phyloP scores from a whole-genome alignment of 345 rosid species.

The Linum usitatissimum region DNA sequence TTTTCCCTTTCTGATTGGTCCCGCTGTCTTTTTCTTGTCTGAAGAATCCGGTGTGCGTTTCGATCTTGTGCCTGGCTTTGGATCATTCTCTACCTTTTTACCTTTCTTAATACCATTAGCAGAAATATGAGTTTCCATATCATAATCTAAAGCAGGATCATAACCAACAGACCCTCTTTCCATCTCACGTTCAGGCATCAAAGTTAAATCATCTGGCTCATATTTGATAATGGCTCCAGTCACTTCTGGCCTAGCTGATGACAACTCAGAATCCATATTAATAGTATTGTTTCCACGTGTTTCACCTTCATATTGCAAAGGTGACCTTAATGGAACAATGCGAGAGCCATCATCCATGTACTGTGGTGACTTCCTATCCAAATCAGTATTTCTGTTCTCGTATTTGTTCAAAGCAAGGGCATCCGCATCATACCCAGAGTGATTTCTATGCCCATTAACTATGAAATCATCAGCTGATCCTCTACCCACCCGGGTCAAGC shows the following conservation, averaged over 20 bases:
- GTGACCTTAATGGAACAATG: slow-evolving; percentile 51
- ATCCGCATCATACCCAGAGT: slow-evolving; percentile 25
- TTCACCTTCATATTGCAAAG: slow-evolving; percentile 31
- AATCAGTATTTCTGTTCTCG: slow-evolving; percentile 32
- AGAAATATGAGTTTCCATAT: slow-evolving; percentile 34
- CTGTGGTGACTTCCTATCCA: slow-evolving; percentile 36
- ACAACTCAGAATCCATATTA: slow-evolving; percentile 56
- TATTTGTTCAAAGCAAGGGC: slow-evolving; percentile 39
- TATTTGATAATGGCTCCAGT: slow-evolving; percentile 37
- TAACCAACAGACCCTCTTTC: slow-evolving; percentile 46
- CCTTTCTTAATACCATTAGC: slow-evolving; percentile 31
- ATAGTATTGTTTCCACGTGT: slow-evolving; percentile 36
- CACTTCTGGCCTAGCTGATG: slow-evolving; percentile 32
- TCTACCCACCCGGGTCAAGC: slow-evolving; percentile 29
- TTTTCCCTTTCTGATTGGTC: slow-evolving; percentile 71
- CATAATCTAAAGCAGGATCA: slow-evolving; percentile 79
- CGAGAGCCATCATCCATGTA: slow-evolving; percentile 68
- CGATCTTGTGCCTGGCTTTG: slow-evolving; percentile 38
- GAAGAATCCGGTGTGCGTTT: slow-evolving; percentile 35
- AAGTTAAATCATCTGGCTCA: slow-evolving; percentile 68
- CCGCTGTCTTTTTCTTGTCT: slow-evolving; percentile 58
- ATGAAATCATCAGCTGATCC: slow-evolving; percentile 51
- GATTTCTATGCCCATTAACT: slow-evolving; percentile 30
- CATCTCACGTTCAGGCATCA: slow-evolving; percentile 62
- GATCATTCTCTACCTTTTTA: slow-evolving; percentile 24